Conservation (phyloP, 306 rosid genomes). For the Citrullus amarus region DNA sequence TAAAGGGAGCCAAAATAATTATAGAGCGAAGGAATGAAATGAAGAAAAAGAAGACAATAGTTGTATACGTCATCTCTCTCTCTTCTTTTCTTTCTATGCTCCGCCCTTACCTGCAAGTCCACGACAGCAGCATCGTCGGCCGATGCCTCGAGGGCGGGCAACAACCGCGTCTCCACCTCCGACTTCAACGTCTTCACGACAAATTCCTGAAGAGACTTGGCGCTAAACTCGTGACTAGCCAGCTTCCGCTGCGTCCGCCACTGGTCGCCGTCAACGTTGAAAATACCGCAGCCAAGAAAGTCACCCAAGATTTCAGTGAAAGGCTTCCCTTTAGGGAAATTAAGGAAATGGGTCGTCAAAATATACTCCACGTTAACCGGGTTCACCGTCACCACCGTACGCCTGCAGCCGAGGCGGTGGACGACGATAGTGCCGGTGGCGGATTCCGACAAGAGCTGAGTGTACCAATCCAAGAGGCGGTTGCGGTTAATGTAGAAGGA, state of each 20-base stretch:
- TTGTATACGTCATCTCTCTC: no score
- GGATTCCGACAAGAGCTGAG: constrained; percentile 45
- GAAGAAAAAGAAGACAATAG: no score
- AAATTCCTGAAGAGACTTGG: constrained; percentile 38
- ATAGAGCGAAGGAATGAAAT: no score
- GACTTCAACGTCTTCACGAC: constrained; percentile 29
- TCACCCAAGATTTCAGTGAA: constrained; percentile 73
- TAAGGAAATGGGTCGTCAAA: constrained; percentile 66
- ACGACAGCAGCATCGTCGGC: constrained; percentile 13
- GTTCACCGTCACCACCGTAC: constrained; percentile 66
- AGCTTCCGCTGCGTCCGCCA: constrained; percentile 59
- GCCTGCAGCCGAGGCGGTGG: constrained; percentile 46
- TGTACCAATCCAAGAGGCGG: constrained; percentile 68
- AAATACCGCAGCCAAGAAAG: constrained; percentile 74
- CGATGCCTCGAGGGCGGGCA: constrained; percentile 44
- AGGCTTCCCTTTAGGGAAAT: constrained; percentile 83
- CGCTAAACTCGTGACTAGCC: constrained; percentile 59
- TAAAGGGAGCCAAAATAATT: no score
- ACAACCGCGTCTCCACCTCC: constrained; percentile 30
- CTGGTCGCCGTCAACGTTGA: constrained; percentile 65
- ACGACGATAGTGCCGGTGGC: constrained; percentile 49
- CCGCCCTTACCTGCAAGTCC: constrained; percentile 28
- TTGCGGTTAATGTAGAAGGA: constrained; percentile 52
- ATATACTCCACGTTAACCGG: constrained; percentile 63
- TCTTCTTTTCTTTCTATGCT: not conserved